Evolutionary conservation across 192 early-diverging fungal genomes (phyloP).

Genomic region (Backusella psychrophila): DNA sequence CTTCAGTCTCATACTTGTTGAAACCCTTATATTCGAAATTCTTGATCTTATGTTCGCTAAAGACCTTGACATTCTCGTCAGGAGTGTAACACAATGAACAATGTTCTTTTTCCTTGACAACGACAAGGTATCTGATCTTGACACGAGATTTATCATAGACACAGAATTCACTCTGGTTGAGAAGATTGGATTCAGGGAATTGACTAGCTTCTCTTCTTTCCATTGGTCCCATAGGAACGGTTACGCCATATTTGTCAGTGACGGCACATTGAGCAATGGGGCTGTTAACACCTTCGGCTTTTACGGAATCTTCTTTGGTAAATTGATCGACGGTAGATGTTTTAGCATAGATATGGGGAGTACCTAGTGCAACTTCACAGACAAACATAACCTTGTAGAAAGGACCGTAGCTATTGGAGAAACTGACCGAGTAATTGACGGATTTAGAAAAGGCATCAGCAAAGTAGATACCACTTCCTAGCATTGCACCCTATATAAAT

Average conservation of each 20-base stretch:
- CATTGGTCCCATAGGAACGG: background rate
- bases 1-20: constrained; percentile 19
- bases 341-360: constrained; percentile 42
- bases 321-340: constrained; percentile 41
- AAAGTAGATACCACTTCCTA: constrained; percentile 86
- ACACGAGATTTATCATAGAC: constrained; percentile 72
- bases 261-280: constrained; percentile 51
- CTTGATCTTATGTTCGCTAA: constrained; percentile 6
- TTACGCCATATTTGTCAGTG: constrained; percentile 27
- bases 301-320: constrained; percentile 56
- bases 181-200: constrained; percentile 3
- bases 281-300: constrained; percentile 55
- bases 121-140: constrained; percentile 63
- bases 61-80: background rate
- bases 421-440: constrained; percentile 65
- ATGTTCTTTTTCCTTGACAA: constrained; percentile 17
- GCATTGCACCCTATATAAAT: constrained; percentile 57
- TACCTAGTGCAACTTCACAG: constrained; percentile 78
- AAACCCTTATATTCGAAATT: background rate
- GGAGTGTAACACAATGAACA: constrained; percentile 18
- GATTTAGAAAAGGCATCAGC: constrained; percentile 78
- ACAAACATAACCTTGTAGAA: constrained; percentile 60
- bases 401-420: constrained; percentile 25
- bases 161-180: constrained; percentile 79
- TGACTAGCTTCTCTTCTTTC: constrained; percentile 7